Conservation (phyloP, 2,329 filamentous ascomycete species). For the Harringtonia aguacate region DNA sequence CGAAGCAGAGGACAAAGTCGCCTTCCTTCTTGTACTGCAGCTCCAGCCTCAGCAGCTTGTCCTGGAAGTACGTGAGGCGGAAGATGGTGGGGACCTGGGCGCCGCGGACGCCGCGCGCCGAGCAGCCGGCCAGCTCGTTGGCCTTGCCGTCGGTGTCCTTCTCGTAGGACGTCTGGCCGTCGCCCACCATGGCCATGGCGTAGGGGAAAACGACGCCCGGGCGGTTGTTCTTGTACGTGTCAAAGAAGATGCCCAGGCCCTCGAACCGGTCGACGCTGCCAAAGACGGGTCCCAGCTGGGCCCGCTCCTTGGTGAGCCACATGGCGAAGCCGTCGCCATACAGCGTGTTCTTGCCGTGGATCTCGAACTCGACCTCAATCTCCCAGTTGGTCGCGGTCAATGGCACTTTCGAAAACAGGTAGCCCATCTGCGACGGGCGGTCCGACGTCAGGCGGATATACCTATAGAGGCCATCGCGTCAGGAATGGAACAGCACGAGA, state of each 20-base stretch:
- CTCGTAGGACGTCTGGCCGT: slow-evolving; percentile 82
- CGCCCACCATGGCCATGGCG: slow-evolving; percentile 96
- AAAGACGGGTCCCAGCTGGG: slow-evolving; percentile 71
- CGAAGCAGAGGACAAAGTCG: slow-evolving; percentile 86
- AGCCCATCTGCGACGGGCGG: slow-evolving; percentile 80
- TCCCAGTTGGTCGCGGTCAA: slow-evolving; percentile 98
- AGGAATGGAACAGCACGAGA: not conserved
- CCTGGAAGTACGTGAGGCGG: slow-evolving; percentile 90
- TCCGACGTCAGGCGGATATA: slow-evolving; percentile 91
- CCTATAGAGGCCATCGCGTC: slow-evolving; percentile 29
- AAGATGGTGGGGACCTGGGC: slow-evolving; percentile 72
- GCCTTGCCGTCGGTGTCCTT: slow-evolving; percentile 90
- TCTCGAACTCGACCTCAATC: slow-evolving; percentile 91
- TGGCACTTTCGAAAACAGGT: slow-evolving; percentile 88
- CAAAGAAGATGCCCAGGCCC: slow-evolving; percentile 88
- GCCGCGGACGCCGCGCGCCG: slow-evolving; percentile 81
- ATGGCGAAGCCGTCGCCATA: slow-evolving; percentile 96
- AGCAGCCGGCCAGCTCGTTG: slow-evolving; percentile 89
- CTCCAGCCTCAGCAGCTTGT: slow-evolving; percentile 82
- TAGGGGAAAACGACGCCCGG: slow-evolving; percentile 94
- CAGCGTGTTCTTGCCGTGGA: slow-evolving; percentile 78
- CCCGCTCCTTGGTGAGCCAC: slow-evolving; percentile 95
- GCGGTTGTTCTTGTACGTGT: slow-evolving; percentile 99
- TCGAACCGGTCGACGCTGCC: slow-evolving; percentile 83
- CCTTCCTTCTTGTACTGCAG: slow-evolving; percentile 88